Evolutionary conservation across 2,329 filamentous ascomycete genomes (phyloP).

Genomic region (Trichocomaceae sp.): DNA sequence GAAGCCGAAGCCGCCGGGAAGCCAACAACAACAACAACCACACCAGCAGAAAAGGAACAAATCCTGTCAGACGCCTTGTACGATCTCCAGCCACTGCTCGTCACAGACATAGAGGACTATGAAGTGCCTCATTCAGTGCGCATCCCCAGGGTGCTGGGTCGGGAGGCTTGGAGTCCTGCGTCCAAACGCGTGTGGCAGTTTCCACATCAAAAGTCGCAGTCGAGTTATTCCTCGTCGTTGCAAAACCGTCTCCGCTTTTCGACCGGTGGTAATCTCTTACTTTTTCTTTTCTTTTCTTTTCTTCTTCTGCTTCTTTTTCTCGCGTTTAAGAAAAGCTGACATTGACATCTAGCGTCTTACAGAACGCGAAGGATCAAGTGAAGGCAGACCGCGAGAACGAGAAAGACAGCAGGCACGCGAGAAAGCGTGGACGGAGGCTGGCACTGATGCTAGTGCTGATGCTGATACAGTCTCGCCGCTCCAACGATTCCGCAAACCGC

Average conservation of each 20-base stretch:
- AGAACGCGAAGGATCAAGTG: constrained; percentile 41
- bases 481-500: constrained; percentile 69
- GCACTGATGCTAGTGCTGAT: no score
- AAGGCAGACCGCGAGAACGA: constrained; percentile 29
- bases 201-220: constrained; percentile 19
- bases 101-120: constrained; percentile 41
- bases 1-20: constrained; percentile 18
- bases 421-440: constrained; percentile 20
- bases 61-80: constrained; percentile 6
- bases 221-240: constrained; percentile 15
- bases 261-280: constrained; percentile 22
- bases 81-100: constrained; percentile 18
- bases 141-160: constrained; percentile 37
- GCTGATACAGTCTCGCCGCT: constrained; percentile 55
- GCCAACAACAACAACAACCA: constrained; percentile 16
- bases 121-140: constrained; percentile 30
- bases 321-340: constrained; percentile 46
- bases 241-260: constrained; percentile 17
- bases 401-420: constrained; percentile 24
- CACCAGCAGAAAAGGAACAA: constrained; percentile 12
- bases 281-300: neutral
- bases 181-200: constrained; percentile 17
- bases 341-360: constrained; percentile 56
- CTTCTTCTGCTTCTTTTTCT: neutral
- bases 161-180: constrained; percentile 30